phyloP scores from a whole-genome alignment of 306 rosid genomes.

The Astragalus membranaceus region DNA sequence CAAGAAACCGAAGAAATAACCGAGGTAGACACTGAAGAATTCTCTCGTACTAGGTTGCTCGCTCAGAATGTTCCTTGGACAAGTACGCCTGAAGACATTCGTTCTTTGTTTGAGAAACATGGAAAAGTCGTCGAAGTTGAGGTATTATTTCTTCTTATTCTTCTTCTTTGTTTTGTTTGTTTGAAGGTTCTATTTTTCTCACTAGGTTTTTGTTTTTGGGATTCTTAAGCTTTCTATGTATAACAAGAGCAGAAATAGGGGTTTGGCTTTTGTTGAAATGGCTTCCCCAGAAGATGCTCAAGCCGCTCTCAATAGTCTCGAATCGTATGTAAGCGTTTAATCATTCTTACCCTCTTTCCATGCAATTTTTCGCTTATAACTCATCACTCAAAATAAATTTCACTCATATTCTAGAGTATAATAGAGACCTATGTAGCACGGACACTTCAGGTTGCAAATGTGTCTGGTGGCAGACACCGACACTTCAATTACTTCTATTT shows the following conservation, averaged over 20 bases:
- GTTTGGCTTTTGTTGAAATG: constrained; percentile 96
- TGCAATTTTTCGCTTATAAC: no score
- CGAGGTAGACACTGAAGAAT: constrained; percentile 23
- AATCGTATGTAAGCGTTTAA: constrained; percentile 57
- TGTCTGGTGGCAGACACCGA: no score
- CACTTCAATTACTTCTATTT: no score
- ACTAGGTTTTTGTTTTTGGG: background rate
- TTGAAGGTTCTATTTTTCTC: background rate
- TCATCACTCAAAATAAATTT: no score
- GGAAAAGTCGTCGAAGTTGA: constrained; percentile 77
- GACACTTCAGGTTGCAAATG: no score
- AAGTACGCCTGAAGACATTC: constrained; percentile 77
- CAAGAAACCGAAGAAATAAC: constrained; percentile 7
- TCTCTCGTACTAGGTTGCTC: constrained; percentile 51
- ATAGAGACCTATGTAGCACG: no score
- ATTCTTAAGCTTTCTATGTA: constrained; percentile 69
- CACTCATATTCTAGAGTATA: no score
- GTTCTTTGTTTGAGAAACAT: constrained; percentile 59
- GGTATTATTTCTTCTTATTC: constrained; percentile 30
- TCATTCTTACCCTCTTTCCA: background rate
- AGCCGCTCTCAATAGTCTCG: constrained; percentile 57
- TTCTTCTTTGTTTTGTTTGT: background rate
- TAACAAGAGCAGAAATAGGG: constrained; percentile 69
- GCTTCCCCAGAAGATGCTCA: constrained; percentile 78
- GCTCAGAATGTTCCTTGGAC: constrained; percentile 93